Percentiles rank a stretch among this genome's conserved stretches.
Evolutionary conservation across 768 basidiomycete species (phyloP).

Genomic region (Tricholoma sp.): DNA sequence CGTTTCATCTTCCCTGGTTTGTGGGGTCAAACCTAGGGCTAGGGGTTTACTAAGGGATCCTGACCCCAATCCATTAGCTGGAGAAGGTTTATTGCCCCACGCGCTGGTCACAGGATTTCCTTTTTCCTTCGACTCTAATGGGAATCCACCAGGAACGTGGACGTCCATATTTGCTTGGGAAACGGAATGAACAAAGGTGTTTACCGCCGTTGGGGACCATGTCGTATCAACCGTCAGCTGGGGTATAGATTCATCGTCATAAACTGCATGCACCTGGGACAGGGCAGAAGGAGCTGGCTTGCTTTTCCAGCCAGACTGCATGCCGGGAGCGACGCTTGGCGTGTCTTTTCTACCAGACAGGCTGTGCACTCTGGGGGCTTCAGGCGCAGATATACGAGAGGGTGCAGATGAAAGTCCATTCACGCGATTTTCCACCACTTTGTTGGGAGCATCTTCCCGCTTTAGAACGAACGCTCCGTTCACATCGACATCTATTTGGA

Average conservation of each 20-base stretch:
- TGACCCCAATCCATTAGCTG: not conserved
- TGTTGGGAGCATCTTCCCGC: not conserved
- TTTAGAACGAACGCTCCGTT: slow-evolving; percentile 10
- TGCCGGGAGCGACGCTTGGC: not conserved
- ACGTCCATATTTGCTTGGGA: not conserved
- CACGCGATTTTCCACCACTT: slow-evolving; percentile 1
- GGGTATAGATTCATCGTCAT: not conserved
- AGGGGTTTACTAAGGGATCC: not conserved
- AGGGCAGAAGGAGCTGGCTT: slow-evolving; percentile 9
- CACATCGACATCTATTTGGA: slow-evolving; percentile 12
- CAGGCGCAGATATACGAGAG: slow-evolving; percentile 1
- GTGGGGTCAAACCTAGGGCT: not conserved
- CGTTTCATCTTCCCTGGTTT: not conserved
- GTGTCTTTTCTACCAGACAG: slow-evolving; percentile 8
- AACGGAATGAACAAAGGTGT: not conserved
- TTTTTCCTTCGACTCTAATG: not conserved
- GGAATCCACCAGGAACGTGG: slow-evolving; percentile 5
- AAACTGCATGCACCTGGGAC: slow-evolving; percentile 4
- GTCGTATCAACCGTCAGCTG: not conserved
- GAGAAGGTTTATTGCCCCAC: slow-evolving; percentile 16
- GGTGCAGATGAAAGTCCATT: slow-evolving; percentile 1
- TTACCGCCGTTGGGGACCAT: slow-evolving; percentile 4
- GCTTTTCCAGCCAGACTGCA: slow-evolving; percentile 16
- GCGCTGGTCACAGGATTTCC: slow-evolving; percentile 11
- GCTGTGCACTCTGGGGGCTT: slow-evolving; percentile 9